phyloP scores from a whole-genome alignment of 768 basidiomycete species.

The Hysterangium stoloniferum region DNA sequence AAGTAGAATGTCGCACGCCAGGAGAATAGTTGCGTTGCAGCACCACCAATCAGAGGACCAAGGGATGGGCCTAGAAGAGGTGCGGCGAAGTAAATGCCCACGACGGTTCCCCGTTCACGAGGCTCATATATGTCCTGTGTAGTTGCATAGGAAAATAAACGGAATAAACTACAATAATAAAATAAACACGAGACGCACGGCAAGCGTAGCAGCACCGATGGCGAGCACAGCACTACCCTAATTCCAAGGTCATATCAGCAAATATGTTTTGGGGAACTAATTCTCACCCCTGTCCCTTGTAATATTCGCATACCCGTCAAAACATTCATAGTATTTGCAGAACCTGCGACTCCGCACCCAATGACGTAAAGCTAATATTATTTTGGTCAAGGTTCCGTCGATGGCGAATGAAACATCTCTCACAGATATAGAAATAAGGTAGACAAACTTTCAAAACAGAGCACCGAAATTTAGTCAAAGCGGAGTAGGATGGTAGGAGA shows the following conservation, averaged over 20 bases:
- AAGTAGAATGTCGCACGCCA: slow-evolving; percentile 89
- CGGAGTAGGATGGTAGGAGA: not conserved
- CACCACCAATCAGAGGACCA: slow-evolving; percentile 67
- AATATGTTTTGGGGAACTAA: no score
- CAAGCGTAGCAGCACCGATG: slow-evolving; percentile 71
- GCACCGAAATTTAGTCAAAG: not conserved
- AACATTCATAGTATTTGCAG: slow-evolving; percentile 44
- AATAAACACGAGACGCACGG: slow-evolving; percentile 21
- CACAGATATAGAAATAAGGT: slow-evolving; percentile 18
- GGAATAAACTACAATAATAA: not conserved
- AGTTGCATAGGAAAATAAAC: not conserved
- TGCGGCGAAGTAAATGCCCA: slow-evolving; percentile 76
- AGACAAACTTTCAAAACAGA: no score
- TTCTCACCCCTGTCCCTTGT: slow-evolving; percentile 55
- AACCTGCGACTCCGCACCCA: slow-evolving; percentile 49
- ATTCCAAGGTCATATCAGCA: slow-evolving; percentile 15
- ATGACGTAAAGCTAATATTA: slow-evolving; percentile 36
- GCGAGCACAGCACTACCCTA: slow-evolving; percentile 58
- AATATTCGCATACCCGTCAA: slow-evolving; percentile 62
- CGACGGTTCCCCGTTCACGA: slow-evolving; percentile 62
- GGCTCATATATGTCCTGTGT: slow-evolving; percentile 61
- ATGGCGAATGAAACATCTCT: slow-evolving; percentile 11
- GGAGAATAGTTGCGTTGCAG: slow-evolving; percentile 45
- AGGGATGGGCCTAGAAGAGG: slow-evolving; percentile 66
- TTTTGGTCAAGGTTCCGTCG: slow-evolving; percentile 38